Evolutionary conservation across 2,329 filamentous ascomycete genomes (phyloP), one percentile per base, ranked within the genome.

Genomic region (Talaromyces atroroseus): DNA sequence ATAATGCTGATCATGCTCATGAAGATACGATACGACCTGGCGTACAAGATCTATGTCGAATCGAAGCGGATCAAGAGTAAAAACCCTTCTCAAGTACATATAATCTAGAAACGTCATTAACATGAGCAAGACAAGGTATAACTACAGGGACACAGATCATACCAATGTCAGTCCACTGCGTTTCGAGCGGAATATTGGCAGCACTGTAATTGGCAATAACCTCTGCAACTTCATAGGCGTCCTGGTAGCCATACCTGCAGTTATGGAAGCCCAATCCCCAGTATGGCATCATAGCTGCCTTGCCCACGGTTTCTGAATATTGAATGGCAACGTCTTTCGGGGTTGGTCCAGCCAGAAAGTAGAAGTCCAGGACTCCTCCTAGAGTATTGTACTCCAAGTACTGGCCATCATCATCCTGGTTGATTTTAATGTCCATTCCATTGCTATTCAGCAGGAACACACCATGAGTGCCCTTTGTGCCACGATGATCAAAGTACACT

Each of bases 341-440:
- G 0, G 74, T 77, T 0, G 82, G 81, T 0, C 84, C 85, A 8
- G 82, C 77, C 10, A 87, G 64, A 64, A 87, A 86, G 65, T 87
- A 87, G 52, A 87, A 82, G 68, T 92, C 90, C 2, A 94, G 67
- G 20, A 92, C 80, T 10, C 90, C 89, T 6, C 89, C 89, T 0
- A 92, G 78, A 1, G 83, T 83, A 68, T 92, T 90, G 74, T 92
- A 94, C 71, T 92, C 87, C 5, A 94, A 79, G 57, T 86, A 90
- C 66, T 92, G 84, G 7, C 79, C 76, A 23, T 77, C 70, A 5
- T 76, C 71, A 1, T 81, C 82, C 60, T 83, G 81, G 67, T 90
- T 81, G 68, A 92, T 84, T 63, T 86, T 86, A 68, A 92, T 78
- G 59, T 92, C 87, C 85, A 91, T 91, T 34, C 83, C 87, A 64